Conservation (phyloP, 1,284 basidiomycete genomes). For the Trichosporon asahii region DNA sequence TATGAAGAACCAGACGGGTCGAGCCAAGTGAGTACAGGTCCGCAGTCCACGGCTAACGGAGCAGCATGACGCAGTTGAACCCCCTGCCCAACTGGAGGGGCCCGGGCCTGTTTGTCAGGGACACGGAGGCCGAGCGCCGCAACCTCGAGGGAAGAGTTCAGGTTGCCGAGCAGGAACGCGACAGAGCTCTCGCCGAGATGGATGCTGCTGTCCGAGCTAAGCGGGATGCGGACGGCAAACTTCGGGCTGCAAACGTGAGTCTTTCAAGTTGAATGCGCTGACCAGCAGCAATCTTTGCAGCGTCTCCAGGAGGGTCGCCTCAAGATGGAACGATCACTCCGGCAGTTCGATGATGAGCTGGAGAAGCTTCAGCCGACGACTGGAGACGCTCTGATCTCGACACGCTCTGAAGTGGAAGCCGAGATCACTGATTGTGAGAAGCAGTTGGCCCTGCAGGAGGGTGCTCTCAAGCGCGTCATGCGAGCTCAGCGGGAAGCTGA, state of each 20-base stretch:
- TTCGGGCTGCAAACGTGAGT: background rate
- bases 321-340: background rate
- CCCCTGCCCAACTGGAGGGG: slow-evolving; percentile 27
- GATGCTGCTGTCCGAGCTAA: background rate
- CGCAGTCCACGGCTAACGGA: background rate
- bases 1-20: slow-evolving; percentile 12
- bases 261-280: background rate
- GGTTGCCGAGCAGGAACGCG: background rate
- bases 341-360: background rate
- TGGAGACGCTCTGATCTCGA: slow-evolving; percentile 1
- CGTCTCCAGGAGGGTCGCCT: background rate
- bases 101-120: slow-evolving; percentile 29
- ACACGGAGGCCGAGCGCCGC: slow-evolving; percentile 25
- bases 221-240: background rate
- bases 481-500: background rate
- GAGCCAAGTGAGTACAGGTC: background rate
- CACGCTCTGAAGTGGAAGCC: background rate
- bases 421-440: background rate
- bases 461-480: background rate
- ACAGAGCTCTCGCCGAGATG: background rate
- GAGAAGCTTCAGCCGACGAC: background rate
- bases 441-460: background rate
- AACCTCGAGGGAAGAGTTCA: background rate
- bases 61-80: slow-evolving; percentile 17
- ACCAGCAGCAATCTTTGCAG: background rate